Evolutionary conservation across 768 basidiomycete genomes (phyloP).

Genomic region (Boletus reticuloceps): DNA sequence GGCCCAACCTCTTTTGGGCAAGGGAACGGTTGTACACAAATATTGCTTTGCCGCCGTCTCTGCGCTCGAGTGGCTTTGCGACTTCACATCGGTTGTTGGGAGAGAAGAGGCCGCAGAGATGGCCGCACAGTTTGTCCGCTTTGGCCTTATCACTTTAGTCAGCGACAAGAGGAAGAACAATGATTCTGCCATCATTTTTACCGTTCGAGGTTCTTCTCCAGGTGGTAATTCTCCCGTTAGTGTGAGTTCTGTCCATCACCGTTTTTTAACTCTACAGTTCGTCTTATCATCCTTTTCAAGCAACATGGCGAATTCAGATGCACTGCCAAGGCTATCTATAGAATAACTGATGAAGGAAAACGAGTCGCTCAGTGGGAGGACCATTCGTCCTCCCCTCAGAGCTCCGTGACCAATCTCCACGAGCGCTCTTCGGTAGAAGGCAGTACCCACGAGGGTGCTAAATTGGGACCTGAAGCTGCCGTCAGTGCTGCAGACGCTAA

Average conservation of each 20-base stretch:
- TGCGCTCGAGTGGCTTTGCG: constrained; percentile 95
- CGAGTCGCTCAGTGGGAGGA: constrained; percentile 84
- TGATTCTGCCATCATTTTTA: constrained; percentile 91
- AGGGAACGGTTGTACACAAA: constrained; percentile 47
- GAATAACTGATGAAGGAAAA: constrained; percentile 88
- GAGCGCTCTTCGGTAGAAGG: constrained; percentile 62
- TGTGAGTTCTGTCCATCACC: constrained; percentile 40
- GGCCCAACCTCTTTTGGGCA: constrained; percentile 50
- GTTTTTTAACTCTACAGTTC: not conserved
- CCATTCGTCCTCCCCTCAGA: constrained; percentile 52
- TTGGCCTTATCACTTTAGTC: constrained; percentile 84
- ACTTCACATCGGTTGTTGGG: constrained; percentile 94
- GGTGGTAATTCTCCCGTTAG: constrained; percentile 72
- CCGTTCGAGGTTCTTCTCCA: constrained; percentile 78
- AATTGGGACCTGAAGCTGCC: constrained; percentile 24
- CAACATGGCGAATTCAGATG: constrained; percentile 96
- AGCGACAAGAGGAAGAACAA: constrained; percentile 91
- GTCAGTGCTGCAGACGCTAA: constrained; percentile 49
- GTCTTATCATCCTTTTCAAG: constrained; percentile 38
- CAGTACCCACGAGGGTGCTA: constrained; percentile 24
- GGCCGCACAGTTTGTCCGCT: constrained; percentile 96
- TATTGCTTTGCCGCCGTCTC: constrained; percentile 83
- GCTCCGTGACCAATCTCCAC: constrained; percentile 61
- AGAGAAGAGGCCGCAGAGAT: constrained; percentile 97
- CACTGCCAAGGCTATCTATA: constrained; percentile 93